A percentile compares a stretch with the other conserved stretches of the same genome.
phyloP scores from a whole-genome alignment of 768 basidiomycete genomes.

The Mycena belliarum region DNA sequence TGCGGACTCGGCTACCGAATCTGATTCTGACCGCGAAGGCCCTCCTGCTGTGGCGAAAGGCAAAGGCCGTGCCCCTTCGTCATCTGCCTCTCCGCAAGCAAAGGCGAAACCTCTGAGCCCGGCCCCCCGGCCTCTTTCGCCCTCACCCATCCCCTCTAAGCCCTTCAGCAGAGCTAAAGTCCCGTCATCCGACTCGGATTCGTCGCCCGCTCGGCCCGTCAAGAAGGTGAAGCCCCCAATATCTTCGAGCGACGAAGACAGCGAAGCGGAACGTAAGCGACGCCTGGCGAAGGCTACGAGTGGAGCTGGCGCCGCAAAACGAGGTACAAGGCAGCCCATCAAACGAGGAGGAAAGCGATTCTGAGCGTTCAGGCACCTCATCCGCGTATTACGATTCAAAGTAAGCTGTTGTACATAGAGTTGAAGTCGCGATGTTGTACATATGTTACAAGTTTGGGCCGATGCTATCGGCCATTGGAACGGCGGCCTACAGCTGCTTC shows the following conservation, averaged over 20 bases:
- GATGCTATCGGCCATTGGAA: slow-evolving; percentile 3
- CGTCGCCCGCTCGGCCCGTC: slow-evolving; percentile 48
- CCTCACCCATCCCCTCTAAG: slow-evolving; percentile 17
- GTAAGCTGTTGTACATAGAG: neutral
- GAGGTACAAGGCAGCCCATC: slow-evolving; percentile 70
- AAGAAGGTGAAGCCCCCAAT: slow-evolving; percentile 49
- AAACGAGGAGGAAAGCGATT: slow-evolving; percentile 78
- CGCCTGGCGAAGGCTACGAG: slow-evolving; percentile 23
- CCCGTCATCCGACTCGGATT: slow-evolving; percentile 48
- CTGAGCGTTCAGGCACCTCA: slow-evolving; percentile 34
- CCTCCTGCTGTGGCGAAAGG: slow-evolving; percentile 26
- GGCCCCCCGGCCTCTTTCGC: slow-evolving; percentile 8
- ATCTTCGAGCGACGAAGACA: slow-evolving; percentile 56
- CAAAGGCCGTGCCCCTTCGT: slow-evolving; percentile 15
- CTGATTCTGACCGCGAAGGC: slow-evolving; percentile 35
- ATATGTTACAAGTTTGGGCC: neutral
- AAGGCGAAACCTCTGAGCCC: slow-evolving; percentile 15
- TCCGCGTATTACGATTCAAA: neutral
- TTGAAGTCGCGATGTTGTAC: neutral
- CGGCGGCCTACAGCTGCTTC: slow-evolving; percentile 17
- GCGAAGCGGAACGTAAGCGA: slow-evolving; percentile 51
- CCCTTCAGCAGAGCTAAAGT: slow-evolving; percentile 27
- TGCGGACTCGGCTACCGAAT: slow-evolving; percentile 50
- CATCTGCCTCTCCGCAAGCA: slow-evolving; percentile 21
- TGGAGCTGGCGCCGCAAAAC: slow-evolving; percentile 36